Evolutionary conservation across 1,139 yeast genomes (phyloP).

Genomic region (Kodamaea suecica): DNA sequence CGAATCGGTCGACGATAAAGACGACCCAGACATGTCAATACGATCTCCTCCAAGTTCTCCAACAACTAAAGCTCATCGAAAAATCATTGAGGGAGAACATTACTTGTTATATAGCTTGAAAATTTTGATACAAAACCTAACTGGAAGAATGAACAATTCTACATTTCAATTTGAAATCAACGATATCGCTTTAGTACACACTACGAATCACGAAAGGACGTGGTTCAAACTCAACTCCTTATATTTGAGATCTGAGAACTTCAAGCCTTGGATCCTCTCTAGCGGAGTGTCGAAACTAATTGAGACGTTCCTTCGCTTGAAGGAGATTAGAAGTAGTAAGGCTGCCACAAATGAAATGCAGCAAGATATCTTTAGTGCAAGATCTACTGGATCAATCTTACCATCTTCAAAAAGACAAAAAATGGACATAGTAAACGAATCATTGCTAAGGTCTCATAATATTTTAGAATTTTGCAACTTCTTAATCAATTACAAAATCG

Average conservation of each 20-base stretch:
- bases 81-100: slow-evolving; percentile 6
- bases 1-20: slow-evolving; percentile 5
- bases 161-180: slow-evolving; percentile 18
- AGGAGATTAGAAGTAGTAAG: slow-evolving; percentile 5
- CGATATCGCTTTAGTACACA: slow-evolving; percentile 20
- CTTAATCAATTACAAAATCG: slow-evolving; percentile 18
- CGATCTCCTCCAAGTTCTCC: slow-evolving; percentile 8
- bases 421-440: slow-evolving; percentile 18
- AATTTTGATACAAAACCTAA: slow-evolving; percentile 22
- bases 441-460: slow-evolving; percentile 16
- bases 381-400: slow-evolving; percentile 1
- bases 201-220: slow-evolving; percentile 10
- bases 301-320: slow-evolving; percentile 24
- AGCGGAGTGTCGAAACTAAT: slow-evolving; percentile 30
- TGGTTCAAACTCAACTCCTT: slow-evolving; percentile 33
- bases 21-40: slow-evolving; percentile 9
- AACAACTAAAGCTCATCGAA: background rate
- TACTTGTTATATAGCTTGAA: slow-evolving; percentile 20
- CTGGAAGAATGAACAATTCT: slow-evolving; percentile 17
- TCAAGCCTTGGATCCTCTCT: slow-evolving; percentile 33
- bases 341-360: slow-evolving; percentile 4
- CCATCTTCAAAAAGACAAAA: slow-evolving; percentile 18
- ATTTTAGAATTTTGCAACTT: slow-evolving; percentile 21
- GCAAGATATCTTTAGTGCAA: slow-evolving; percentile 5
- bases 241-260: slow-evolving; percentile 19